Percentiles rank a stretch among this genome's conserved stretches.
phyloP scores from a whole-genome alignment of 1,139 yeast genomes.

The Meyerozyma sp. region DNA sequence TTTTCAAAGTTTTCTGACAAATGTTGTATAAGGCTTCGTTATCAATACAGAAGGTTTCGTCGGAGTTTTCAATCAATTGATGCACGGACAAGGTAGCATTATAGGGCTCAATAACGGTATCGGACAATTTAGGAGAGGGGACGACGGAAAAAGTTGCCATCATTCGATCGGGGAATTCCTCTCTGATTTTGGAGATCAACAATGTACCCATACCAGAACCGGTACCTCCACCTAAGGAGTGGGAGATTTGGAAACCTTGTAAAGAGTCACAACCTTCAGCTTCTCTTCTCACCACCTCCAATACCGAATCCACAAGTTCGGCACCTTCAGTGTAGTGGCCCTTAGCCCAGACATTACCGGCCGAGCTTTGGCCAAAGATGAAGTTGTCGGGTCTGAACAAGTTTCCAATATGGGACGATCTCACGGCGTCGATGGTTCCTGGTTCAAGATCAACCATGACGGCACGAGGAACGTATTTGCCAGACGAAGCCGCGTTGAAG shows the following conservation, averaged over 20 bases:
- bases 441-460: conserved; percentile 91
- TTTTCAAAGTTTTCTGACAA: conserved; percentile 78
- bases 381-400: conserved; percentile 89
- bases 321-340: conserved; percentile 97
- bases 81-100: conserved; percentile 90
- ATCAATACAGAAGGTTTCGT: conserved; percentile 91
- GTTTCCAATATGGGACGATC: conserved; percentile 70
- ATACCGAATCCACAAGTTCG: conserved; percentile 81
- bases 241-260: conserved; percentile 92
- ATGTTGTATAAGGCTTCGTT: conserved; percentile 89
- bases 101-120: conserved; percentile 91
- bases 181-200: conserved; percentile 73
- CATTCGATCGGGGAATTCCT: conserved; percentile 92
- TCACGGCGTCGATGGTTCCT: conserved; percentile 83
- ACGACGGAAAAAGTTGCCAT: conserved; percentile 92
- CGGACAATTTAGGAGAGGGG: conserved; percentile 87
- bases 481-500: conserved; percentile 61
- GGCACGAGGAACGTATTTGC: conserved; percentile 90
- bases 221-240: conserved; percentile 94
- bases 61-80: conserved; percentile 84
- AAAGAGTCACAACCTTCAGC: conserved; percentile 90
- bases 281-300: conserved; percentile 88
- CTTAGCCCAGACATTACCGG: conserved; percentile 95
- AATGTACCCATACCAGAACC: conserved; percentile 96
- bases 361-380: conserved; percentile 85